Base-by-base conservation (phyloP, 2,329 filamentous ascomycete species). In the Xylaria sp. region DNA sequence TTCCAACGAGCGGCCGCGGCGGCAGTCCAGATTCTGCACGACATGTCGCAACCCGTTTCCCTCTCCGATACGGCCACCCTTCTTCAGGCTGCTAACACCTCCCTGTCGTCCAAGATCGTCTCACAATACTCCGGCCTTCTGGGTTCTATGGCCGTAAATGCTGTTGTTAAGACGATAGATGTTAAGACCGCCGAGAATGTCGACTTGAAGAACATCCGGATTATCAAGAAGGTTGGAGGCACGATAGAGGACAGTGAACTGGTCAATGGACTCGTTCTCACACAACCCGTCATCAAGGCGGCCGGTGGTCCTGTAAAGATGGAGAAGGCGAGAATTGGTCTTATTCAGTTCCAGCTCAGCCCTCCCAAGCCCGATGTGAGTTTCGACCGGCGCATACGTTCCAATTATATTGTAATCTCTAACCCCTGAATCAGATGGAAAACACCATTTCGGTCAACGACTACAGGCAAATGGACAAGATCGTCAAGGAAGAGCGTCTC, bases 381-480 rank as follows among this genome's bases (percentile, higher is more conserved):
- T 78, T 44, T 8, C 23, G 13, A 3, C 49, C 59, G 16, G 44
- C 54, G 10, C 8, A 18, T 53, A 0, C 44, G 18, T 37, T 39
- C 30, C 16, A 8, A 49, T 37, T 42, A 11, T 19, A 30, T 5
- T 54, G 44, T 13, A 10, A 5, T n/a, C 53, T 54, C 58, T 60
- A 53, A 66, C 37, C 1, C 23, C 8, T 16, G 23, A 49, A 4
- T 68, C 13, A 91, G 86, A 99, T 99, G 94, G 94, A 99, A 80
- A 99, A 99, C 79, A 94, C 95, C 72, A 97, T 99, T 66, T 88
- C 96, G 37, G 94, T 99, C 72, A 99, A 99, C 77, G 94, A 99
- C 80, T 99, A 99, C 83, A 86, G 94, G 72, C 94, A 99, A 76
- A 99, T 99, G 94, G 94, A 99, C 82, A 99, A 97, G 84, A 99